Percentiles rank a stretch among this genome's conserved stretches.
Conservation (phyloP, 257 asterid species). For the Solanum pennellii region DNA sequence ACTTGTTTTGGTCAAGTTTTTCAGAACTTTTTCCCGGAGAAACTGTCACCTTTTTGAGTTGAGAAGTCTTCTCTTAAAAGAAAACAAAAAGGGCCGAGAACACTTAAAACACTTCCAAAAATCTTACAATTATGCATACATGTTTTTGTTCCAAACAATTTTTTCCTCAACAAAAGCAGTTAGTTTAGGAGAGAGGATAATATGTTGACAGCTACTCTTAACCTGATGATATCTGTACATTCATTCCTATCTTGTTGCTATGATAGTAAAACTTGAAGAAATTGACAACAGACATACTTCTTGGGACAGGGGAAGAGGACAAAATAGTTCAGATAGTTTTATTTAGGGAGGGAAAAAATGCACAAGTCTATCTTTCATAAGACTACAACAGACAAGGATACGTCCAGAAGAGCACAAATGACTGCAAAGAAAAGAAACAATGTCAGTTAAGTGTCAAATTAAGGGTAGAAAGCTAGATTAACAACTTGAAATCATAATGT, state of each 20-base stretch:
- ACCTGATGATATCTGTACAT: not conserved
- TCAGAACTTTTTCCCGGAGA: not conserved
- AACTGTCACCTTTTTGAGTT: not conserved
- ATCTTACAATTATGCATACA: not conserved
- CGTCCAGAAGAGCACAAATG: constrained; percentile 98
- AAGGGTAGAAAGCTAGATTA: not conserved
- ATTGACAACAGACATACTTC: not conserved
- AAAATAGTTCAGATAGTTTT: not conserved
- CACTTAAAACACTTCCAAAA: not conserved
- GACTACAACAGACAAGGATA: constrained; percentile 39
- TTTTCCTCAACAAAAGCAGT: not conserved
- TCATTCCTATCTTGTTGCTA: not conserved
- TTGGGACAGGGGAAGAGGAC: not conserved
- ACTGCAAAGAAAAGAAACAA: constrained; percentile 56
- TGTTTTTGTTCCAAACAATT: not conserved
- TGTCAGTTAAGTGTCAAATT: not conserved
- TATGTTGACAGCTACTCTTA: not conserved
- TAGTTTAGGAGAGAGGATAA: not conserved
- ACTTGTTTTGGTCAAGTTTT: not conserved
- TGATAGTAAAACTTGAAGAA: not conserved
- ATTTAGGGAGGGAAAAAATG: not conserved
- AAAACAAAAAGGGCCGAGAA: not conserved
- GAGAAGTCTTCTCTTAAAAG: not conserved
- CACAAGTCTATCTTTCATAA: not conserved
- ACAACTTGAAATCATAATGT: not conserved